phyloP scores from a whole-genome alignment of 441 rosid species.

The Aquilaria agallochum region DNA sequence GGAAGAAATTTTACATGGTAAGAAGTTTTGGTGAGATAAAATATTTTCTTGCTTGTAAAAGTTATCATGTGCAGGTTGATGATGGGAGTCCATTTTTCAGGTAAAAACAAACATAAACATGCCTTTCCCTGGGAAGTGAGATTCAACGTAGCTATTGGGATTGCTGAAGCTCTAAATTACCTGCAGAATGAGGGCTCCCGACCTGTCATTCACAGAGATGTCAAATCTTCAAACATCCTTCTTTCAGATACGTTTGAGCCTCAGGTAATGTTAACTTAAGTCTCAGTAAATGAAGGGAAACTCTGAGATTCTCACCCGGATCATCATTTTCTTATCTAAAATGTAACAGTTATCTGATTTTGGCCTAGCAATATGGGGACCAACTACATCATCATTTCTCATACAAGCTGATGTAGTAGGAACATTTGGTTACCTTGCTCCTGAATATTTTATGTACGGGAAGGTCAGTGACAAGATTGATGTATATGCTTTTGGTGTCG shows the following conservation, averaged over 20 bases:
- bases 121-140: conserved; percentile 59
- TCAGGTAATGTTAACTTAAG: conserved; percentile 39
- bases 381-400: conserved; percentile 46
- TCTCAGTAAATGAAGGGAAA: conserved; percentile 1
- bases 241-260: conserved; percentile 66
- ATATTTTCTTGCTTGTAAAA: conserved; percentile 8
- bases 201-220: conserved; percentile 82
- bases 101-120: conserved; percentile 29
- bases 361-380: conserved; percentile 85
- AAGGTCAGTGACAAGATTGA: conserved; percentile 87
- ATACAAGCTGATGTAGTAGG: conserved; percentile 69
- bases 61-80: conserved; percentile 11
- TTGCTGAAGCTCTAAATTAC: conserved; percentile 72
- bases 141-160: conserved; percentile 47
- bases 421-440: conserved; percentile 94
- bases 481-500: conserved; percentile 86
- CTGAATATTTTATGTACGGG: conserved; percentile 94
- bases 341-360: conserved; percentile 70
- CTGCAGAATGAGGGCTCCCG: conserved; percentile 52
- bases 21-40: conserved; percentile 8
- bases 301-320: conserved; percentile 5
- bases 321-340: not conserved
- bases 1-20: conserved; percentile 68
- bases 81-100: conserved; percentile 18
- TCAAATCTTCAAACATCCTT: conserved; percentile 87